Conservation (phyloP, 768 basidiomycete species). For the Daedaleopsis nitida region DNA sequence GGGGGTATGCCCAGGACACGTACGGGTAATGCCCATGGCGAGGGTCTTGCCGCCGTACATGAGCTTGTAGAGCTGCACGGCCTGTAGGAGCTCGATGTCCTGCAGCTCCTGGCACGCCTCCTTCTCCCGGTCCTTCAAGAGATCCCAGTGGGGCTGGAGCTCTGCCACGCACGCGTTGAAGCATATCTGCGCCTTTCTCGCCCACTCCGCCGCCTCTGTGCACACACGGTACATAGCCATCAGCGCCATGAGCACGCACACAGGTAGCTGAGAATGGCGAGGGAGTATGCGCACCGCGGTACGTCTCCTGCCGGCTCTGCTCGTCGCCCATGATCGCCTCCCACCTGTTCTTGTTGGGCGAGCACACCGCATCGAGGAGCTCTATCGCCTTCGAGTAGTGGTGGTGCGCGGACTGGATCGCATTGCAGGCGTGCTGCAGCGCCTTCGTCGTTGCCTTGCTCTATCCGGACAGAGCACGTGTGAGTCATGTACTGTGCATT, state of each 20-base stretch:
- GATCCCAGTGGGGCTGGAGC: conserved; percentile 20
- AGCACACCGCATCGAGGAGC: conserved; percentile 24
- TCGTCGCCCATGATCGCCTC: conserved; percentile 24
- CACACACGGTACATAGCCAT: background rate
- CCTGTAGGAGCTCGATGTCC: conserved; percentile 22
- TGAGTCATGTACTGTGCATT: background rate
- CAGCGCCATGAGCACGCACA: background rate
- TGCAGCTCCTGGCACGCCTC: conserved; percentile 13
- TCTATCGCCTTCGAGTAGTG: conserved; percentile 25
- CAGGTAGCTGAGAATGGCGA: background rate
- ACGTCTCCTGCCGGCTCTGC: conserved; percentile 25
- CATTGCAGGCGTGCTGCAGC: conserved; percentile 17
- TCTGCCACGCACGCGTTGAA: conserved; percentile 21
- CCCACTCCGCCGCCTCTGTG: conserved; percentile 23
- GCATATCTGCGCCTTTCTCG: conserved; percentile 26
- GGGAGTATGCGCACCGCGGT: conserved; percentile 16
- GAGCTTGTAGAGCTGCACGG: conserved; percentile 23
- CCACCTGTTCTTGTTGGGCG: conserved; percentile 21
- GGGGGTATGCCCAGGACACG: conserved; percentile 1
- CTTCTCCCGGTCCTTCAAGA: conserved; percentile 17
- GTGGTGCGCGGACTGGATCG: conserved; percentile 24
- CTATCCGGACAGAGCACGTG: background rate
- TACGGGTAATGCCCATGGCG: conserved; percentile 25
- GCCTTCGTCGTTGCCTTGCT: conserved; percentile 18
- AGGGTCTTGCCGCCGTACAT: conserved; percentile 27